A percentile compares a stretch with the other conserved stretches of the same genome.
Conservation (phyloP, 768 basidiomycete genomes). For the Mycena metata region DNA sequence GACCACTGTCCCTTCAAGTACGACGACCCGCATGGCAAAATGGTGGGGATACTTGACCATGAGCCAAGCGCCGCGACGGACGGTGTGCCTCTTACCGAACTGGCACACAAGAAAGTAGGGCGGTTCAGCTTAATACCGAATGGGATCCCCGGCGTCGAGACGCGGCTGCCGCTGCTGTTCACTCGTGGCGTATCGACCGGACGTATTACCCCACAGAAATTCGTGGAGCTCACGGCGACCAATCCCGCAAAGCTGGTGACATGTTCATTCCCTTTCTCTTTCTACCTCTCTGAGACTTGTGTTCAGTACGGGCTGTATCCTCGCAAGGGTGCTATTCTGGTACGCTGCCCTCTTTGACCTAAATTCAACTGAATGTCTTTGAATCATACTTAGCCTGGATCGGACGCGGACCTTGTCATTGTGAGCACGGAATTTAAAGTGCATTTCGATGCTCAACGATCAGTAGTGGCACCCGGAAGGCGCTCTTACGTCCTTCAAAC, state of each 20-base stretch:
- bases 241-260: constrained; percentile 18
- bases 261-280: background rate
- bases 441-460: background rate
- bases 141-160: constrained; percentile 21
- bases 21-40: constrained; percentile 16
- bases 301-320: constrained; percentile 23
- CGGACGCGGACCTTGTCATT: constrained; percentile 22
- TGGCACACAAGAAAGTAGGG: constrained; percentile 12
- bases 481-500: constrained; percentile 8
- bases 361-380: background rate
- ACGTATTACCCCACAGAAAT: constrained; percentile 17
- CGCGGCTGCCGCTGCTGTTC: constrained; percentile 14
- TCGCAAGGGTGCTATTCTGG: constrained; percentile 16
- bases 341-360: background rate
- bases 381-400: constrained; percentile 2
- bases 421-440: background rate
- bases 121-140: constrained; percentile 13
- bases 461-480: constrained; percentile 17
- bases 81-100: background rate
- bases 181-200: constrained; percentile 13
- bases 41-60: constrained; percentile 18
- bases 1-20: constrained; percentile 23
- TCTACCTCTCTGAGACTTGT: too few relatives aligned
- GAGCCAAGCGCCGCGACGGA: background rate
- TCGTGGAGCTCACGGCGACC: constrained; percentile 13